phyloP scores from a whole-genome alignment of 2,329 filamentous ascomycete genomes.

The Cyphellophora europaea region DNA sequence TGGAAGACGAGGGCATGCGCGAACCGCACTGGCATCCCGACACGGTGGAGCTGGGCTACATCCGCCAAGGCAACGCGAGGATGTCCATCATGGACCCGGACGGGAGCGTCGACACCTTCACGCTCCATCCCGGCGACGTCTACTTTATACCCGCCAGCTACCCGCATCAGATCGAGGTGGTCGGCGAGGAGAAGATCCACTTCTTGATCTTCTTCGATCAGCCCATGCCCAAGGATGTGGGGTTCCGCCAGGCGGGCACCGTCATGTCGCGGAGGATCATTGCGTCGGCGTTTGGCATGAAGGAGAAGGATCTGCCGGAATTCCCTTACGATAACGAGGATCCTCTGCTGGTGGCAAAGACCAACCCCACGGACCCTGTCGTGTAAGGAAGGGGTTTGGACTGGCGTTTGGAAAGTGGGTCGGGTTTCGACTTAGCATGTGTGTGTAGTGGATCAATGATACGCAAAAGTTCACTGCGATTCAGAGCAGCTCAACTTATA shows the following conservation, averaged over 20 bases:
- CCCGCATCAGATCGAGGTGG: conserved; percentile 1
- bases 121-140: not conserved
- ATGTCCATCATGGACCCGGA: conserved; percentile 2
- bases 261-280: not conserved
- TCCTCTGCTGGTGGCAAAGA: not conserved
- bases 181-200: not conserved
- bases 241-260: not conserved
- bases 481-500: no score
- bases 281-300: not conserved
- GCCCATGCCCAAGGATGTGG: conserved; percentile 1
- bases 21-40: conserved; percentile 2
- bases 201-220: conserved; percentile 3
- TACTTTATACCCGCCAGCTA: conserved; percentile 1
- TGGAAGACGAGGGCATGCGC: conserved; percentile 1
- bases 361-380: not conserved
- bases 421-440: no score
- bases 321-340: not conserved
- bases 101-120: not conserved
- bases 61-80: not conserved
- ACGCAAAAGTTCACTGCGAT: no score
- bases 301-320: not conserved
- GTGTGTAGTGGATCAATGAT: no score
- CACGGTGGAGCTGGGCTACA: conserved; percentile 1
- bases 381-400: not conserved
- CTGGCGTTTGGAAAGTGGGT: not conserved